Base-by-base conservation (phyloP, 2,329 filamentous ascomycete species). In the Tolypocladium cylindrosporum region DNA sequence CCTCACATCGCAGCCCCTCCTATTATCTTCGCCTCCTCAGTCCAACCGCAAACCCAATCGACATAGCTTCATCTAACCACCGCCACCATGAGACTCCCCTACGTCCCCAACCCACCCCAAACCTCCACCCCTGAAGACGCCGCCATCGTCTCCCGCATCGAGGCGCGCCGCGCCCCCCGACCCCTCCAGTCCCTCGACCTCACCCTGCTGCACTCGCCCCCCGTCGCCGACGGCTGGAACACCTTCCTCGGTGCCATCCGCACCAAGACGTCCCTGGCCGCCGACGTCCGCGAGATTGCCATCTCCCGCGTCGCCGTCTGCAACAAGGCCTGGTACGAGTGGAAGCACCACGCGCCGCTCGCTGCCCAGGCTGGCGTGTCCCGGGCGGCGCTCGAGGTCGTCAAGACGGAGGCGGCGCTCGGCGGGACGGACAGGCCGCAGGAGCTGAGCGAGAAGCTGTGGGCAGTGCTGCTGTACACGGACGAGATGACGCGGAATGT, bases 281-380 rank as follows among this genome's bases (percentile, higher is more conserved):
- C 77, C 54, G 78, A 82, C 64, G 68, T 91, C 56, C 85, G 89
- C 63, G 90, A 96, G 76, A 77, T 92, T 21, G 87, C 89, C 63
- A 92, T 96, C 65, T 90, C 85, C 66, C 82, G 90, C 54, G 88
- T 95, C 16, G 91, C 91, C 14, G 85, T 88, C 19, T 81, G 90
- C 65, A 96, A 95, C 72, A 73, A 80, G 21, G 91, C 91, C 1
- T 90, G 88, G 85, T 95, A 91, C 72, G 91, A 96, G 71, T 95
- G 89, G 90, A 81, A 76, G 41, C 83, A 90, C 57, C 91, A 96
- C 69, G 86, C 85, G 19, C 90, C 90, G 1, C 77, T 93, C 16
- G 80, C 81, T 5, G 75, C 77, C 10, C 74, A 74, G 24, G 85
- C 79, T 0, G 85, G 86, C 6, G 79, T 90, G 6, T 72, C 74